Evolutionary conservation across 2,329 filamentous ascomycete species (phyloP).

Genomic region (Diplodia scrobiculata): DNA sequence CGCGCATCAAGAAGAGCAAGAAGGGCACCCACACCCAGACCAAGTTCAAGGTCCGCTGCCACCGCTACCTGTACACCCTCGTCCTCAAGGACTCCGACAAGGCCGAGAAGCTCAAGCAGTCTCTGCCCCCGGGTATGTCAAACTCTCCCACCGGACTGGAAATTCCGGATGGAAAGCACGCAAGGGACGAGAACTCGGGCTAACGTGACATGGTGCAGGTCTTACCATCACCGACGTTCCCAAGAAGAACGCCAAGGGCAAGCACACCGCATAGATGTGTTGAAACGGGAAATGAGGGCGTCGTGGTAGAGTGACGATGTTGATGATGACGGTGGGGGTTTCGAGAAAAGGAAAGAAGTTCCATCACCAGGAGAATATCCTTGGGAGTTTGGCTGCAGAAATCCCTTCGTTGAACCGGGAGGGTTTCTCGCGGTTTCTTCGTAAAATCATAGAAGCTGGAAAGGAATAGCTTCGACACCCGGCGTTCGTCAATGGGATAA

Average conservation of each 20-base stretch:
- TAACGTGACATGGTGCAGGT: slow-evolving; percentile 44
- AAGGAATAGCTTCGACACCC: slow-evolving; percentile 17
- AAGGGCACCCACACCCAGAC: slow-evolving; percentile 82
- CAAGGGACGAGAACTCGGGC: background rate
- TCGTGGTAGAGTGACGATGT: slow-evolving; percentile 18
- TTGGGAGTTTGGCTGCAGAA: slow-evolving; percentile 10
- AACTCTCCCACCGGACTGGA: background rate
- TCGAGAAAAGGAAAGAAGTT: background rate
- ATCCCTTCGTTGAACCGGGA: slow-evolving; percentile 14
- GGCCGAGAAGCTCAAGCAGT: slow-evolving; percentile 99
- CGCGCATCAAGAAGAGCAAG: slow-evolving; percentile 79
- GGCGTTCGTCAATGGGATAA: slow-evolving; percentile 27
- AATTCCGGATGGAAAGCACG: background rate
- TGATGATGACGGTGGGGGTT: slow-evolving; percentile 2
- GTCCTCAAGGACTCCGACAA: slow-evolving; percentile 98
- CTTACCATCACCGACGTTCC: slow-evolving; percentile 62
- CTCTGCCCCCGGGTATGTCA: slow-evolving; percentile 88
- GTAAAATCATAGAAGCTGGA: slow-evolving; percentile 20
- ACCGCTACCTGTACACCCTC: slow-evolving; percentile 94
- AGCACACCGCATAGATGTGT: slow-evolving; percentile 39
- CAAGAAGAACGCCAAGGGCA: slow-evolving; percentile 64
- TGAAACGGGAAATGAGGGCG: background rate
- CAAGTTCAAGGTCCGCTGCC: slow-evolving; percentile 99
- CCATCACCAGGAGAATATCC: slow-evolving; percentile 6
- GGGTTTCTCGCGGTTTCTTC: slow-evolving; percentile 44